Evolutionary conservation across 2,329 filamentous ascomycete genomes (phyloP).

Genomic region (Talaromyces sp.): DNA sequence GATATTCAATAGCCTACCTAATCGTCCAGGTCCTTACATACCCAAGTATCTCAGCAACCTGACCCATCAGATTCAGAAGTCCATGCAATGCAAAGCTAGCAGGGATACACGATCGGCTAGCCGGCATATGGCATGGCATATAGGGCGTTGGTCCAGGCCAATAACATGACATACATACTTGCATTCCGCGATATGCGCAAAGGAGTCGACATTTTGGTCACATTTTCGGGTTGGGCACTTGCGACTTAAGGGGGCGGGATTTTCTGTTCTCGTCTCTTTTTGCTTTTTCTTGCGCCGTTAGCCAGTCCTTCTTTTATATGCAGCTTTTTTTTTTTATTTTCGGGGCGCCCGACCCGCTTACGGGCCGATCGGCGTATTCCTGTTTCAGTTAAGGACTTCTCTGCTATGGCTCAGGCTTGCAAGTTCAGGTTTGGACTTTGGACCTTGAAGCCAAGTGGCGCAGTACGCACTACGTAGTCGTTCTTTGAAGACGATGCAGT

Average conservation of each 20-base stretch:
- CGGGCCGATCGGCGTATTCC: not conserved
- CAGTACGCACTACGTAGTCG: not conserved
- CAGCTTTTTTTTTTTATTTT: not conserved
- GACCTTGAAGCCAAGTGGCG: not conserved
- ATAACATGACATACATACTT: not conserved
- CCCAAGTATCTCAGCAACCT: not conserved
- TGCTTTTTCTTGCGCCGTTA: constrained; percentile 9
- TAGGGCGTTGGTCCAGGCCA: not conserved
- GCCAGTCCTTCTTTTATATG: not conserved
- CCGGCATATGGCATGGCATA: not conserved
- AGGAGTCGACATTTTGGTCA: not conserved
- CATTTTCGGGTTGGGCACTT: not conserved
- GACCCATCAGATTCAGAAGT: not conserved
- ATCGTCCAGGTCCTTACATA: not conserved
- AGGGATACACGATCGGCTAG: constrained; percentile 1
- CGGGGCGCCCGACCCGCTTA: constrained; percentile 1
- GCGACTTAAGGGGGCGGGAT: constrained; percentile 7
- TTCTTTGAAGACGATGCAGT: not conserved
- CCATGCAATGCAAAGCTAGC: not conserved
- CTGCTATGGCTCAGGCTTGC: not conserved
- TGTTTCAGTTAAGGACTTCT: not conserved
- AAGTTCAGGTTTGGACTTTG: not conserved
- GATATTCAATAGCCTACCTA: not conserved
- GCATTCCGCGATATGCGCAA: constrained; percentile 3
- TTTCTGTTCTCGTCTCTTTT: constrained; percentile 11